Base-by-base conservation (phyloP, 2,329 filamentous ascomycete genomes). In the Elsinoe fawcettii region DNA sequence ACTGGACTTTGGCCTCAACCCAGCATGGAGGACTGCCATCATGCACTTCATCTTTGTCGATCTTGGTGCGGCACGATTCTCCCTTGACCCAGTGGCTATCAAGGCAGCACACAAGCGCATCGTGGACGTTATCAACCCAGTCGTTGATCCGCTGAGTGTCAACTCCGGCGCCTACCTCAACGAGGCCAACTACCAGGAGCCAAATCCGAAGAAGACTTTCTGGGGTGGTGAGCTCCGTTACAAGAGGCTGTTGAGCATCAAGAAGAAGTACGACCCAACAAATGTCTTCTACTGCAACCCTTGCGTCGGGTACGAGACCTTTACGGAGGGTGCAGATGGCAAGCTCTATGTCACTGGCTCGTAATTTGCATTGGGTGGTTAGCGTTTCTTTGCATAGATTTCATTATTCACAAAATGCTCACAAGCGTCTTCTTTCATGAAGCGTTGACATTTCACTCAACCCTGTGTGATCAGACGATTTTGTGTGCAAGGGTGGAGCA, bases 221-320 rank as follows among this genome's bases (percentile, higher is more conserved):
- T 77, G 72, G 60, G 74, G 75, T 4, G 58, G 55, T 3, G 76
- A 74, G 59, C 49, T 53, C 14, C 20, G 49, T 8, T 76, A 75
- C 51, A 60, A 60, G 1, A 64, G 59, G 1, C 63, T 75, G 22
- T 61, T 67, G 3, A 7, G 60, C 6, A 64, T 77, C 25, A 76
- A 77, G 68, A 60, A 64, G 8, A 70, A 71, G 56, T 75, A 71
- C 61, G 74, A 77, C 60, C 73, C 73, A 6, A 4, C 67, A 0
- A 65, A 67, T 39, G 61, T 74, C 47, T 74, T 75, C 61, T 75
- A 34, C 32, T 55, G 53, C 36, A 55, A 43, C 53, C 53, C 53
- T 30, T 55, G 53, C 23, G 37, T 55, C 6, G 39, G 39, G 9
- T 43, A 32, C 53, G 53, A 55, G 39, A 16, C 53, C 9, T 46